phyloP scores from a whole-genome alignment of 306 rosid species.

The Spatholobus suberectus region DNA sequence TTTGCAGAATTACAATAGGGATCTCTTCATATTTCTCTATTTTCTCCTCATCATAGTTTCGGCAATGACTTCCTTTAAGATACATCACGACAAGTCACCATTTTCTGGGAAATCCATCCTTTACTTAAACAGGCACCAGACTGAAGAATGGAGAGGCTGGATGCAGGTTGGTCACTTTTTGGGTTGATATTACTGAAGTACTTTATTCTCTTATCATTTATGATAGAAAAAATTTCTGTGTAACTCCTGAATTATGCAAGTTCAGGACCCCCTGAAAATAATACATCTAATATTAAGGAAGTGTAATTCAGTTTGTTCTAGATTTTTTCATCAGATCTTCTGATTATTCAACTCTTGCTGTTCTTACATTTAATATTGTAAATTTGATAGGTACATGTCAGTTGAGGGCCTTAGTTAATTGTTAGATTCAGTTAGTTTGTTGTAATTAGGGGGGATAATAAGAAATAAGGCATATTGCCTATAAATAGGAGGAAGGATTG shows the following conservation, averaged over 20 bases:
- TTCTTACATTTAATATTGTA: constrained; percentile 6
- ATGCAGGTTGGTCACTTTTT: constrained; percentile 82
- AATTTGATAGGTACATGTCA: too few species aligned
- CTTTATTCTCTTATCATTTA: constrained; percentile 24
- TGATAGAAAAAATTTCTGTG: constrained; percentile 1
- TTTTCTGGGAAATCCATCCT: constrained; percentile 85
- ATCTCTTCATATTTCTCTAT: constrained; percentile 85
- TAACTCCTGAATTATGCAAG: constrained; percentile 3
- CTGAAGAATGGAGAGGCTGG: constrained; percentile 99
- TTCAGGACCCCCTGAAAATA: not conserved
- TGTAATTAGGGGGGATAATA: too few species aligned
- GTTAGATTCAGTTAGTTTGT: too few species aligned
- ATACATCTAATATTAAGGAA: constrained; percentile 17
- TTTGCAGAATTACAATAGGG: constrained; percentile 95
- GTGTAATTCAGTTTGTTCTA: constrained; percentile 11
- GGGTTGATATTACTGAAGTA: constrained; percentile 26
- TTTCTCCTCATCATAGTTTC: constrained; percentile 91
- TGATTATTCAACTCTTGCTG: constrained; percentile 33
- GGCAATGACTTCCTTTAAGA: constrained; percentile 80
- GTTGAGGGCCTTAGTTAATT: too few species aligned
- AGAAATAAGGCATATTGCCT: too few species aligned
- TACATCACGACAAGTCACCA: constrained; percentile 86
- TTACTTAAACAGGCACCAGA: constrained; percentile 95
- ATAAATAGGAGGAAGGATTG: too few species aligned
- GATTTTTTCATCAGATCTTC: constrained; percentile 23